These are phyloP conservation scores for Coemansia sp. DNA, from an alignment of 192 early-diverging fungal genomes.

Conservation along the genomic window DNA sequence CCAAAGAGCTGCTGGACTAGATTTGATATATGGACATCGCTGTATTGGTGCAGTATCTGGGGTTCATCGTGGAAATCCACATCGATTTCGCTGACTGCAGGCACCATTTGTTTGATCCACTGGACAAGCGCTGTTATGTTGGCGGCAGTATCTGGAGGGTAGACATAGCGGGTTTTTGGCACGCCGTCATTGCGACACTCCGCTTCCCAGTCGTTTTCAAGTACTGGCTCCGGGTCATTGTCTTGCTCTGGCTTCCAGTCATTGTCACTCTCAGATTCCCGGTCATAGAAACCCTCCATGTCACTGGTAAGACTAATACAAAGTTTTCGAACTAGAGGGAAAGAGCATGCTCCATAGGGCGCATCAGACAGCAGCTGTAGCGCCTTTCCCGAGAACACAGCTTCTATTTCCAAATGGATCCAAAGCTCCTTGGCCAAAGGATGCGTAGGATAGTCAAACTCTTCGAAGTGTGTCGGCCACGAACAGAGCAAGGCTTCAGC, in stretches of 20 bases:
- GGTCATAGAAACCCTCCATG: too few relatives aligned
- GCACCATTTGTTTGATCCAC: background rate
- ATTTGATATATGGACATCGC: too few relatives aligned
- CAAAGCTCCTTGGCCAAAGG: background rate
- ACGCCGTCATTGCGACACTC: too few relatives aligned
- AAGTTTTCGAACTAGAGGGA: background rate
- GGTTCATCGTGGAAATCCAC: background rate
- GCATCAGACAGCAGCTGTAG: background rate
- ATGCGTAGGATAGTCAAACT: background rate
- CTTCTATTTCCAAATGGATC: background rate
- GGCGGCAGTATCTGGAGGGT: background rate
- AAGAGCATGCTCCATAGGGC: background rate
- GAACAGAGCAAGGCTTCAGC: background rate
- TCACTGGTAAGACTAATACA: background rate
- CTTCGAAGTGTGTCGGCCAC: background rate
- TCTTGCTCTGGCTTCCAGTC: too few relatives aligned
- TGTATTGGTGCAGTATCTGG: too few relatives aligned
- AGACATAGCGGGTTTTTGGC: background rate
- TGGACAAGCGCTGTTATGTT: background rate
- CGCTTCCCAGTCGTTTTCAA: too few relatives aligned
- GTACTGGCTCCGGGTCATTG: too few relatives aligned
- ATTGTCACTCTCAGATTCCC: too few relatives aligned
- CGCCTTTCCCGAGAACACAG: background rate
- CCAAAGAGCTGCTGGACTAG: too few relatives aligned
- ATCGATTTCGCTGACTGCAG: background rate